phyloP scores from a whole-genome alignment of 2,329 filamentous ascomycete species.

The Trichoderma atroviride region DNA sequence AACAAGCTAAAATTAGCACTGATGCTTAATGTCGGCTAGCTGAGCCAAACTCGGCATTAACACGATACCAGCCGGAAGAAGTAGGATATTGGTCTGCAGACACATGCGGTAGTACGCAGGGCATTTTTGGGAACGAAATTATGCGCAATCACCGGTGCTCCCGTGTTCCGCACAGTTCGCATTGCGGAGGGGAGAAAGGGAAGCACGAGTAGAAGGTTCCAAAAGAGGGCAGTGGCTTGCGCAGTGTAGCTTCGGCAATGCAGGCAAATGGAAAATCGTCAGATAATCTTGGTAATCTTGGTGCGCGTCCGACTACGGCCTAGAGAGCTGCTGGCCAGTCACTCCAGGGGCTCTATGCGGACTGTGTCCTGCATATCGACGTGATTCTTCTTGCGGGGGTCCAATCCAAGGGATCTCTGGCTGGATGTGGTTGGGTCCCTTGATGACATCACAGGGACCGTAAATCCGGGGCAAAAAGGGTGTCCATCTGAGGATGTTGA shows the following conservation, averaged over 20 bases:
- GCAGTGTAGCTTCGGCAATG: background rate
- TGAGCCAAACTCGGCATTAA: slow-evolving; percentile 13
- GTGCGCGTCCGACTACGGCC: background rate
- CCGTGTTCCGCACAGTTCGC: background rate
- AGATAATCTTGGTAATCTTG: background rate
- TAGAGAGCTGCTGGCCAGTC: background rate
- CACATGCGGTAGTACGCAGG: background rate
- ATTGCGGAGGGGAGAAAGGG: background rate
- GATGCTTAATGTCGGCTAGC: slow-evolving; percentile 17
- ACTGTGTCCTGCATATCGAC: slow-evolving; percentile 16
- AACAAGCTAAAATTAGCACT: slow-evolving; percentile 23
- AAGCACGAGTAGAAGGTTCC: background rate
- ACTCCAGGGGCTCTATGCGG: background rate
- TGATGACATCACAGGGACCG: slow-evolving; percentile 25
- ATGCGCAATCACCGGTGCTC: slow-evolving; percentile 1
- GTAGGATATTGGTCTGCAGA: background rate
- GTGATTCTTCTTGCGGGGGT: slow-evolving; percentile 2
- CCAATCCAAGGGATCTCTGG: slow-evolving; percentile 9
- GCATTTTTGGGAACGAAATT: slow-evolving; percentile 7
- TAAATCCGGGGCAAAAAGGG: slow-evolving; percentile 21
- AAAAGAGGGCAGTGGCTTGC: background rate
- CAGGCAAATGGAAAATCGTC: background rate
- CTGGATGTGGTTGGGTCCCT: slow-evolving; percentile 11
- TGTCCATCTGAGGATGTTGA: background rate
- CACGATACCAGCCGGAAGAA: slow-evolving; percentile 13